These are phyloP conservation scores for Amborella trichopoda DNA, from an alignment of 164 flowering plant genomes.

Conservation along the genomic window DNA sequence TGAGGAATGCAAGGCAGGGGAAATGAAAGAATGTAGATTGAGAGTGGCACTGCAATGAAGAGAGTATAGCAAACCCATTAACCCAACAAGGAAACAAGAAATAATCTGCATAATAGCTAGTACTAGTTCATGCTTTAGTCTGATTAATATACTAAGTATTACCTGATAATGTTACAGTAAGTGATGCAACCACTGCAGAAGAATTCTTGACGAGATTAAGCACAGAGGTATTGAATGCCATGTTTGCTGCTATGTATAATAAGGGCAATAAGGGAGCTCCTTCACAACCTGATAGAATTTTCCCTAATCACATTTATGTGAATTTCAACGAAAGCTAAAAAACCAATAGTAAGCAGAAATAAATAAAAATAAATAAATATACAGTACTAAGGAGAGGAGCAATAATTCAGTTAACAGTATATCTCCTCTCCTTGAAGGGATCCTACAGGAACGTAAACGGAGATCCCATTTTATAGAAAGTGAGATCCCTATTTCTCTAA, in stretches of 20 bases:
- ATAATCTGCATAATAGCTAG: no score
- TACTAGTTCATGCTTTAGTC: no score
- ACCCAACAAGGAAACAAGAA: no score
- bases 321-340: background rate
- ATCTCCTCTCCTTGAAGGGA: background rate
- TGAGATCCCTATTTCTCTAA: no score
- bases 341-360: background rate
- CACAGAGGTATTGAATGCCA: constrained; percentile 68
- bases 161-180: constrained; percentile 67
- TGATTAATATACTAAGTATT: constrained; percentile 1
- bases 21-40: constrained; percentile 57
- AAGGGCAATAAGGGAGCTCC: constrained; percentile 80
- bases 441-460: background rate
- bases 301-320: no score
- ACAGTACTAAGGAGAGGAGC: background rate
- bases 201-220: constrained; percentile 59
- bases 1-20: constrained; percentile 73
- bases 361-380: background rate
- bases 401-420: background rate
- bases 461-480: background rate
- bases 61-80: no score
- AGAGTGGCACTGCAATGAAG: constrained; percentile 53
- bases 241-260: constrained; percentile 47
- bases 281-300: constrained; percentile 56
- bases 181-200: constrained; percentile 73